Evolutionary conservation across 345 rosid species (phyloP).

Genomic region (Atalantia buxifolia): DNA sequence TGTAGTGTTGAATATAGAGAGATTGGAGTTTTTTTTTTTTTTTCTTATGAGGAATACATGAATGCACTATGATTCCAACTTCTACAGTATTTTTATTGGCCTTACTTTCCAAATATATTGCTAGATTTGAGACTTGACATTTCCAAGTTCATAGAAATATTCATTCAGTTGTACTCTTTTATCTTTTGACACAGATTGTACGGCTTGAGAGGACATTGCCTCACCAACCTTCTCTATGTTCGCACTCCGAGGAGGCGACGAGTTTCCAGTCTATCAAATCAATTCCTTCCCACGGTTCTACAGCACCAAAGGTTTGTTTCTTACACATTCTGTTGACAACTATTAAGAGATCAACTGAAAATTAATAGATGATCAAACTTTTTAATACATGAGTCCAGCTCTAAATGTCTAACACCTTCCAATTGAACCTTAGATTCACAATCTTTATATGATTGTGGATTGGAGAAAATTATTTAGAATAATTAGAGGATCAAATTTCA

Average conservation of each 20-base stretch:
- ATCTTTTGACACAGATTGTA: slow-evolving; percentile 30
- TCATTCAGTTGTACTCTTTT: not conserved
- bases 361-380: not conserved
- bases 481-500: not conserved
- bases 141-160: not conserved
- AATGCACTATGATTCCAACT: not conserved
- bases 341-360: not conserved
- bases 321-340: not conserved
- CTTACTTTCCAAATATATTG: not conserved
- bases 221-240: slow-evolving; percentile 27
- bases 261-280: slow-evolving; percentile 24
- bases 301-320: slow-evolving; percentile 32
- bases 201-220: slow-evolving; percentile 34
- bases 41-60: not conserved
- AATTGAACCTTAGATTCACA: not conserved
- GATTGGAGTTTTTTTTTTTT: not conserved
- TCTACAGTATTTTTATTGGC: not conserved
- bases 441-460: not conserved
- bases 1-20: not conserved
- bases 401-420: not conserved
- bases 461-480: not conserved
- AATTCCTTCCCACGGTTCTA: slow-evolving; percentile 29
- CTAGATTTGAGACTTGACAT: not conserved
- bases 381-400: not conserved
- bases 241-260: slow-evolving; percentile 23